Evolutionary conservation across 1,284 basidiomycete species (phyloP).

Genomic region (Austroboletus olivaceoglutinosus): DNA sequence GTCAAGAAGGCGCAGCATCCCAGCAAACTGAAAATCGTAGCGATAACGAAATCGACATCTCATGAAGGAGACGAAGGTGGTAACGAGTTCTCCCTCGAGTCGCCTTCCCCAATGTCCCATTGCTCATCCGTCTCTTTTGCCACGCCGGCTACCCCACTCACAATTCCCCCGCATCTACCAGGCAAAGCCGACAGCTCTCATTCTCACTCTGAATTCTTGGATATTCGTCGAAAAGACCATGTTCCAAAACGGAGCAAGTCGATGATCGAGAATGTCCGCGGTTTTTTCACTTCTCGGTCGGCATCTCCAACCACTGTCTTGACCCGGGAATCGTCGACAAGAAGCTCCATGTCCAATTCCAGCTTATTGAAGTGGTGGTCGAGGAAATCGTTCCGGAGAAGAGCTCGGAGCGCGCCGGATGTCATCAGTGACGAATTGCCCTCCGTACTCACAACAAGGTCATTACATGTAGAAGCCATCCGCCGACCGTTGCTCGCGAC

Average conservation of each 20-base stretch:
- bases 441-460: constrained; percentile 25
- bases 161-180: constrained; percentile 22
- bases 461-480: constrained; percentile 17
- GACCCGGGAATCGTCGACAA: constrained; percentile 25
- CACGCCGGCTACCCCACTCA: constrained; percentile 39
- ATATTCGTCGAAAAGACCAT: constrained; percentile 23
- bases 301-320: constrained; percentile 34
- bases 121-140: constrained; percentile 45
- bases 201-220: constrained; percentile 30
- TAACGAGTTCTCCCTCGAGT: constrained; percentile 29
- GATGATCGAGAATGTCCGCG: constrained; percentile 49
- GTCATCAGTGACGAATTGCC: constrained; percentile 32
- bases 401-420: constrained; percentile 50
- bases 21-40: constrained; percentile 46
- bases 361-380: constrained; percentile 46
- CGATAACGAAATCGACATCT: constrained; percentile 25
- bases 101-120: constrained; percentile 49
- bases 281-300: constrained; percentile 39
- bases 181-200: constrained; percentile 23
- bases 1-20: constrained; percentile 38
- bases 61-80: constrained; percentile 23
- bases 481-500: constrained; percentile 12
- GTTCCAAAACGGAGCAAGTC: constrained; percentile 47
- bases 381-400: constrained; percentile 45
- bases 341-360: constrained; percentile 33